Base-by-base conservation (phyloP, 805 yeast species). In the Candida germanica region DNA sequence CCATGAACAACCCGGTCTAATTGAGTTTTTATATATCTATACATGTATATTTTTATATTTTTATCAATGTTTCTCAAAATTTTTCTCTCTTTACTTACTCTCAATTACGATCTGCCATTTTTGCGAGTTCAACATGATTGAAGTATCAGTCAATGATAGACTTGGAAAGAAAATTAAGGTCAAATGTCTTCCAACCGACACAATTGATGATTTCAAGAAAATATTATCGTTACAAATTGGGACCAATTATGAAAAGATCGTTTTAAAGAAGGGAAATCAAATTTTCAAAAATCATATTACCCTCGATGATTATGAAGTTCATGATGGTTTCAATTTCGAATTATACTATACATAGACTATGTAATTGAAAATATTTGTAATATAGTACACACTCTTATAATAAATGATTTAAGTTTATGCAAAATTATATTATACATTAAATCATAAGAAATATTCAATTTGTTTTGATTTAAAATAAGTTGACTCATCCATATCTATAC, bases 271-370 rank as follows among this genome's bases (percentile, higher is more conserved):
- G 53, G 96, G 97, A 1, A 81, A 87, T 51, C 82, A 78, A 46
- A 76, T 85, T 0, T 79, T 77, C 57, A 93, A 93, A 54, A 93
- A 91, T 52, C 97, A 89, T 55, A 91, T 91, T 37, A 73, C 89
- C 1, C 66, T 91, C 29, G 96, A 83, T n/a, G 98, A 91, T 58
- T 91, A 93, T 54, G 98, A 91, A 57, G 79, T 91, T 13, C 95
- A 88, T 53, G 82, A 88, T 56, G 95, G 95, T 7, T 81, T 84
- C 42, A 87, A 82, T 58, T 60, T 91, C 46, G 98, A 91, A 61
- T 63, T 91, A 56, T 93, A 87, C 50, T 84, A 84, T 53, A 65
- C 79, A 17, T 83, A 41, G 39, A 15, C 11, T 5, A 12, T 9
- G 29, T 7, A n/a, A n/a, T n/a, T n/a, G n/a, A n/a, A n/a, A n/a